Evolutionary conservation across 208 protist species (phyloP).

Genomic region (Leishmania martiniquensis): DNA sequence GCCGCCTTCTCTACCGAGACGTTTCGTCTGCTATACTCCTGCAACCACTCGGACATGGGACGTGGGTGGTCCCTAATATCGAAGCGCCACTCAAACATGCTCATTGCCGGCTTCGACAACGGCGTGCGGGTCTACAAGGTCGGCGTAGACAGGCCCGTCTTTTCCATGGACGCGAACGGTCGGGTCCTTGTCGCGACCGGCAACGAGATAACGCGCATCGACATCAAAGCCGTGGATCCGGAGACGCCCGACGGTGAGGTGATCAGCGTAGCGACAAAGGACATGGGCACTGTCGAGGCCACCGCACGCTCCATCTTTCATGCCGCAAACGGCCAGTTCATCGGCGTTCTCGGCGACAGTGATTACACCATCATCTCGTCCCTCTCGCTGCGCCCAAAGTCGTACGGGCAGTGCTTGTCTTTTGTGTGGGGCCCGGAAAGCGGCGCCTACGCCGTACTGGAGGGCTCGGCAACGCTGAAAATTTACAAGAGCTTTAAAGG

Average conservation of each 20-base stretch:
- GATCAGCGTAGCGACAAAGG: slow-evolving; percentile 86
- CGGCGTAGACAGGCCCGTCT: slow-evolving; percentile 96
- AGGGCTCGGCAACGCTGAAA: slow-evolving; percentile 89
- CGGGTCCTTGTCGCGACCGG: slow-evolving; percentile 95
- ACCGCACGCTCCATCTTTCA: slow-evolving; percentile 93
- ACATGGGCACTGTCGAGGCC: slow-evolving; percentile 96
- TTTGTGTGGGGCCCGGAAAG: slow-evolving; percentile 95
- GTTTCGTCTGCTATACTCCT: slow-evolving; percentile 94
- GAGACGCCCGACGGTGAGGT: slow-evolving; percentile 75
- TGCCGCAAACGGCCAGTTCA: slow-evolving; percentile 95
- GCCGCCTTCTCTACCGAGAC: slow-evolving; percentile 96
- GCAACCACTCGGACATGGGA: slow-evolving; percentile 96
- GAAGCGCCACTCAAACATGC: slow-evolving; percentile 69
- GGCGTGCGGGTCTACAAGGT: slow-evolving; percentile 88
- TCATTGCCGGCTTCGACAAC: slow-evolving; percentile 95
- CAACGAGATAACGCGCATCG: slow-evolving; percentile 95
- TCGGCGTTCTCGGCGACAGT: slow-evolving; percentile 94
- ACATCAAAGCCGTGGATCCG: slow-evolving; percentile 74
- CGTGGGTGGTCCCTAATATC: slow-evolving; percentile 94
- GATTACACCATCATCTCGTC: slow-evolving; percentile 99
- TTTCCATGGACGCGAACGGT: slow-evolving; percentile 97
- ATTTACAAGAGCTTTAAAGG: slow-evolving; percentile 97
- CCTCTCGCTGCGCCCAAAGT: slow-evolving; percentile 95
- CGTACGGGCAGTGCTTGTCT: slow-evolving; percentile 96
- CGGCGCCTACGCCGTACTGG: slow-evolving; percentile 95